Percentiles rank a stretch among this genome's conserved stretches.
Conservation (phyloP, 805 yeast genomes). For the Wickerhamomyces mucosus region DNA sequence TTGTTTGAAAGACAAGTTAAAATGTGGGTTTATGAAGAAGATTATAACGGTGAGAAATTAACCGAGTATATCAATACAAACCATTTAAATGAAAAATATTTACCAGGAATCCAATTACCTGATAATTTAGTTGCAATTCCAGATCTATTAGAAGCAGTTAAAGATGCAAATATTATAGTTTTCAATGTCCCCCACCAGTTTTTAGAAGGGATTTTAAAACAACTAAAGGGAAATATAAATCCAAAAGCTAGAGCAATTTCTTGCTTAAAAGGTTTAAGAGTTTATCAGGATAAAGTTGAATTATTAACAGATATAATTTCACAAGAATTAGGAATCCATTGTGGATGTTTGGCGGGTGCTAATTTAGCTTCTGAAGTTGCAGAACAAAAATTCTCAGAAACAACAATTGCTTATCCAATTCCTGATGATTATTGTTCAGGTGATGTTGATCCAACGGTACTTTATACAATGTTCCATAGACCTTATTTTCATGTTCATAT, state of each 20-base stretch:
- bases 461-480: conserved; percentile 84
- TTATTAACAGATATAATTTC: conserved; percentile 67
- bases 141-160: conserved; percentile 59
- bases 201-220: conserved; percentile 59
- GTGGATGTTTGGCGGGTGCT: conserved; percentile 95
- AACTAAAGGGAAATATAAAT: conserved; percentile 63
- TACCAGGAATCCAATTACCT: conserved; percentile 79
- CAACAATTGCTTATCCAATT: conserved; percentile 82
- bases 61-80: conserved; percentile 79
- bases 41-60: conserved; percentile 59
- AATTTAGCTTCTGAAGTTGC: conserved; percentile 96
- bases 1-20: conserved; percentile 62
- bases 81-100: conserved; percentile 87
- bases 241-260: conserved; percentile 76
- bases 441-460: conserved; percentile 61
- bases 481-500: conserved; percentile 94
- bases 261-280: conserved; percentile 89
- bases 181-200: conserved; percentile 97
- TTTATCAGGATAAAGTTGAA: conserved; percentile 69
- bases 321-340: conserved; percentile 68
- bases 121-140: conserved; percentile 76
- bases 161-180: conserved; percentile 72
- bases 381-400: conserved; percentile 86
- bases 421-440: conserved; percentile 63
- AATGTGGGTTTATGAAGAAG: conserved; percentile 95